phyloP scores from a whole-genome alignment of 2,329 filamentous ascomycete species.

The Cucurbitaria berberidis region DNA sequence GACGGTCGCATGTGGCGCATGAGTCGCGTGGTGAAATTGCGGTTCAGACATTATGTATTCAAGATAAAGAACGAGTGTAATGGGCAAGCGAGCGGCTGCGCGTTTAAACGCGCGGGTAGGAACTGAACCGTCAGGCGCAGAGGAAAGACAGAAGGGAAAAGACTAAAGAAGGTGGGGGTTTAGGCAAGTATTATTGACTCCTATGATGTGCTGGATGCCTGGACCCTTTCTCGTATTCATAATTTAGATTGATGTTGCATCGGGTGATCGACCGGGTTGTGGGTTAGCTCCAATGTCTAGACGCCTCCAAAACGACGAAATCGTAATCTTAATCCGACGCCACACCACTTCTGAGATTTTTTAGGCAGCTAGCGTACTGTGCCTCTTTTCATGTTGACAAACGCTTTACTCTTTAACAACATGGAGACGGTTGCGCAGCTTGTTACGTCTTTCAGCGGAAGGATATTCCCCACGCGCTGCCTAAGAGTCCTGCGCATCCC shows the following conservation, averaged over 20 bases:
- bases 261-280: background rate
- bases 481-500: too few relatives aligned
- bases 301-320: too few relatives aligned
- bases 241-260: background rate
- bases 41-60: conserved; percentile 19
- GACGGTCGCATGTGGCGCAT: conserved; percentile 2
- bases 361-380: too few relatives aligned
- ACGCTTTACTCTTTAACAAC: too few relatives aligned
- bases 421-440: too few relatives aligned
- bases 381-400: too few relatives aligned
- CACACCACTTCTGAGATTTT: too few relatives aligned
- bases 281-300: too few relatives aligned
- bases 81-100: conserved; percentile 15
- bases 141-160: background rate
- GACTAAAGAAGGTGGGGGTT: background rate
- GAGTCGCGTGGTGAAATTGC: conserved; percentile 3
- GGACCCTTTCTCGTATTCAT: background rate
- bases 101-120: conserved; percentile 7
- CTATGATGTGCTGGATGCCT: background rate
- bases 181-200: too few relatives aligned
- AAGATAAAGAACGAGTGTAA: conserved; percentile 9
- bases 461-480: too few relatives aligned
- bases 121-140: background rate
- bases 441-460: too few relatives aligned
- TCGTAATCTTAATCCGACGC: too few relatives aligned